Percentiles rank a stretch among this genome's conserved stretches.
These are phyloP conservation scores for Telfairia occidentalis DNA, from an alignment of 331 rosid species.

Conservation along the genomic window DNA sequence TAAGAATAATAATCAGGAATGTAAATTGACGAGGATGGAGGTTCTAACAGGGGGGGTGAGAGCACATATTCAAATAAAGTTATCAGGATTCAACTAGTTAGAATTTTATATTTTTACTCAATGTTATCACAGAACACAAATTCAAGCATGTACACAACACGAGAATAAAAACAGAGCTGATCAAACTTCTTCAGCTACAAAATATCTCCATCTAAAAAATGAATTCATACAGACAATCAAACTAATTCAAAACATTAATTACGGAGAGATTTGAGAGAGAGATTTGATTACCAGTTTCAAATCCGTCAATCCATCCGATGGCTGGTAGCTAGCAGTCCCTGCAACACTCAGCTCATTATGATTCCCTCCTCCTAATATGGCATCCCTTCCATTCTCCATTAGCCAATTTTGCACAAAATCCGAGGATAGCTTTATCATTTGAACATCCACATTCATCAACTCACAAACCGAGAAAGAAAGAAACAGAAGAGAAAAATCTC, in stretches of 20 bases:
- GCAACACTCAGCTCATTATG: constrained; percentile 22
- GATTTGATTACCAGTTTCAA: constrained; percentile 34
- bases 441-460: constrained; percentile 12
- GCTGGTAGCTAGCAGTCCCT: constrained; percentile 35
- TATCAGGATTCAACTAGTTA: not conserved
- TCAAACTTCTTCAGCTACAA: not conserved
- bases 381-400: constrained; percentile 33
- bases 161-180: not conserved
- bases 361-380: constrained; percentile 25
- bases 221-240: not conserved
- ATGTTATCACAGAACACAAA: not conserved
- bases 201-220: not conserved
- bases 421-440: constrained; percentile 34
- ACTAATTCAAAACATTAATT: not conserved
- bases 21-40: not conserved
- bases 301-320: constrained; percentile 38
- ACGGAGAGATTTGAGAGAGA: not conserved
- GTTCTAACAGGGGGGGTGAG: not conserved
- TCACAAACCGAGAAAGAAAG: not conserved
- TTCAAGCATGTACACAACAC: not conserved
- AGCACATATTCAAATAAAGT: not conserved
- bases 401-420: constrained; percentile 68
- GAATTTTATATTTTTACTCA: not conserved
- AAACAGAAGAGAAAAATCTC: not conserved
- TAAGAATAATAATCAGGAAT: not conserved